phyloP scores from a whole-genome alignment of 2,329 filamentous ascomycete species.

The Beauveria brongniartii region DNA sequence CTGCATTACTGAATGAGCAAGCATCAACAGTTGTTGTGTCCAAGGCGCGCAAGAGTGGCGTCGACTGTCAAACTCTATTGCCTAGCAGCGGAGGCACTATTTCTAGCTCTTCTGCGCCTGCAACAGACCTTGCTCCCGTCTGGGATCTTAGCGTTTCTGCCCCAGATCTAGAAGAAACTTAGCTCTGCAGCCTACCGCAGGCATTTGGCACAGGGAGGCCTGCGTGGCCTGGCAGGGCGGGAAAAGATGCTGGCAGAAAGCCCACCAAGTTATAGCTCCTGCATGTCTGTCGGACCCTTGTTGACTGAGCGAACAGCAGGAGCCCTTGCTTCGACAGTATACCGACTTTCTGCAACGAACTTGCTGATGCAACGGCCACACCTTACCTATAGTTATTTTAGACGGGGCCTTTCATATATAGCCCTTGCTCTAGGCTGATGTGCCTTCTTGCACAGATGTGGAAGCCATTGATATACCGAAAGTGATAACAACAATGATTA shows the following conservation, averaged over 20 bases:
- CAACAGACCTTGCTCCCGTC: background rate
- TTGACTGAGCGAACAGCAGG: background rate
- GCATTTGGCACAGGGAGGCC: background rate
- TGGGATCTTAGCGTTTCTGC: conserved; percentile 9
- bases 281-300: background rate
- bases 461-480: no score
- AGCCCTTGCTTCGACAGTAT: background rate
- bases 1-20: background rate
- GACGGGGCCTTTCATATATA: background rate
- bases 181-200: background rate
- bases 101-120: background rate
- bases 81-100: background rate
- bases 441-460: no score
- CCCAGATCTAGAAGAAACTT: conserved; percentile 9
- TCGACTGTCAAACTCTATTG: background rate
- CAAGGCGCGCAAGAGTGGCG: background rate
- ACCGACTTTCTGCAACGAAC: background rate
- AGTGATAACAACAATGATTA: no score
- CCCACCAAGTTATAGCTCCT: background rate
- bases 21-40: background rate
- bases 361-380: background rate
- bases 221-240: background rate
- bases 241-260: background rate
- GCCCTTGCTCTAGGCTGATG: no score
- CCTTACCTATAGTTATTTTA: background rate